These are phyloP conservation scores for Boletus barrowsii DNA, from an alignment of 768 basidiomycete species.

Conservation along the genomic window DNA sequence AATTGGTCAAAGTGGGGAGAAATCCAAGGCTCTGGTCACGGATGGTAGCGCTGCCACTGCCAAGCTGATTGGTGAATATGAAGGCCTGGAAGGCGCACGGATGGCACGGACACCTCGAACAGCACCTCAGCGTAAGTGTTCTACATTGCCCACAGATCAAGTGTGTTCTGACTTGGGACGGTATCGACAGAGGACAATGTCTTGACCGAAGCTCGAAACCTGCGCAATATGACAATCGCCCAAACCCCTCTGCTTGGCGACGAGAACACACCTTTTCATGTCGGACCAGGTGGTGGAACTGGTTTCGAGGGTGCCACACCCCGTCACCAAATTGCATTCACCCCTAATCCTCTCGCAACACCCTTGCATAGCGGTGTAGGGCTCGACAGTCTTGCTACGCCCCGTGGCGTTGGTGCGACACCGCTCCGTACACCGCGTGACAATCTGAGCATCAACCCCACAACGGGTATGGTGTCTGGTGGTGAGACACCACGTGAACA, in stretches of 20 bases:
- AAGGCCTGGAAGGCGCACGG: slow-evolving; percentile 79
- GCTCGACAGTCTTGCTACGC: slow-evolving; percentile 49
- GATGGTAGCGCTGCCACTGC: slow-evolving; percentile 83
- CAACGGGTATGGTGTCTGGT: slow-evolving; percentile 50
- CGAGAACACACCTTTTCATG: slow-evolving; percentile 93
- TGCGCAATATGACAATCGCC: slow-evolving; percentile 87
- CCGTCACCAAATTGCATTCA: slow-evolving; percentile 84
- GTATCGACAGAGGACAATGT: slow-evolving; percentile 81
- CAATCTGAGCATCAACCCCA: slow-evolving; percentile 82
- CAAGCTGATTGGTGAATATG: slow-evolving; percentile 89
- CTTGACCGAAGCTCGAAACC: slow-evolving; percentile 90
- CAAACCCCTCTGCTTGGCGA: slow-evolving; percentile 96
- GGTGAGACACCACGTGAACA: slow-evolving; percentile 78
- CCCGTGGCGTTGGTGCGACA: slow-evolving; percentile 60
- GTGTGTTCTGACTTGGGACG: slow-evolving; percentile 9
- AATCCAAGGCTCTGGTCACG: slow-evolving; percentile 78
- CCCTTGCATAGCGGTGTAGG: slow-evolving; percentile 57
- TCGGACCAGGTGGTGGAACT: slow-evolving; percentile 68
- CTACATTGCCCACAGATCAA: not conserved
- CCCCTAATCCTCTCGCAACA: slow-evolving; percentile 94
- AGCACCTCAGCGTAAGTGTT: slow-evolving; percentile 80
- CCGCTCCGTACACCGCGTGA: slow-evolving; percentile 96
- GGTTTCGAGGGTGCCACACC: slow-evolving; percentile 97
- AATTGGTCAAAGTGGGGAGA: slow-evolving; percentile 91
- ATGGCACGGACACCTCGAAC: slow-evolving; percentile 96